These are phyloP conservation scores for Nannochloropsis granulata DNA, from an alignment of 108 stramenopile species.

Conservation along the genomic window DNA sequence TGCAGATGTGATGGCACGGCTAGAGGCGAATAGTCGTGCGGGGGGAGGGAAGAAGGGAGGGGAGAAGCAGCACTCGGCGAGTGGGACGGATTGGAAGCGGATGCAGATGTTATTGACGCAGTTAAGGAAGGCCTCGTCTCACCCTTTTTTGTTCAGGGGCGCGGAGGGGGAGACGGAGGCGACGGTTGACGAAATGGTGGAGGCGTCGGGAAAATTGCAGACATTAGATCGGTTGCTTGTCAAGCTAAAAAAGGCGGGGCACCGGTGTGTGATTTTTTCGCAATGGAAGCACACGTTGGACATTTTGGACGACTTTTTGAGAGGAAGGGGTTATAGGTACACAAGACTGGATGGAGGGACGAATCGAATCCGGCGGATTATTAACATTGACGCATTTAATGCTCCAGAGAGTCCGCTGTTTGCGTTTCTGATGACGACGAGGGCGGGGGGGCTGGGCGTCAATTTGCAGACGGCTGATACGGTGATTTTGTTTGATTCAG, in stretches of 20 bases:
- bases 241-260: constrained; percentile 66
- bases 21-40: background rate
- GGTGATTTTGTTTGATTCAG: constrained; percentile 16
- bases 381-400: background rate
- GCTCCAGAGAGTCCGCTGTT: background rate
- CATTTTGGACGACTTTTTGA: constrained; percentile 81
- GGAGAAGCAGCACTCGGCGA: constrained; percentile 1
- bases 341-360: constrained; percentile 87
- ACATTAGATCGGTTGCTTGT: constrained; percentile 92
- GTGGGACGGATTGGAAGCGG: constrained; percentile 1
- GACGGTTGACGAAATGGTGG: background rate
- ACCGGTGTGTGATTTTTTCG: constrained; percentile 70
- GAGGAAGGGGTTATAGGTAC: constrained; percentile 44
- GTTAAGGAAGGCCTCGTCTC: constrained; percentile 50
- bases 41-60: background rate
- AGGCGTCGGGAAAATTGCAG: constrained; percentile 65
- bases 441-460: constrained; percentile 8
- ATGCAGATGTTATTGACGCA: constrained; percentile 54
- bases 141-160: constrained; percentile 55
- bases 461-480: constrained; percentile 16
- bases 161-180: constrained; percentile 34
- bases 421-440: background rate
- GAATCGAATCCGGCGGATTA: constrained; percentile 66
- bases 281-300: constrained; percentile 94
- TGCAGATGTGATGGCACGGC: constrained; percentile 23